Conservation (phyloP, 352 stramenopile species). For the Plasmopara viticola region DNA sequence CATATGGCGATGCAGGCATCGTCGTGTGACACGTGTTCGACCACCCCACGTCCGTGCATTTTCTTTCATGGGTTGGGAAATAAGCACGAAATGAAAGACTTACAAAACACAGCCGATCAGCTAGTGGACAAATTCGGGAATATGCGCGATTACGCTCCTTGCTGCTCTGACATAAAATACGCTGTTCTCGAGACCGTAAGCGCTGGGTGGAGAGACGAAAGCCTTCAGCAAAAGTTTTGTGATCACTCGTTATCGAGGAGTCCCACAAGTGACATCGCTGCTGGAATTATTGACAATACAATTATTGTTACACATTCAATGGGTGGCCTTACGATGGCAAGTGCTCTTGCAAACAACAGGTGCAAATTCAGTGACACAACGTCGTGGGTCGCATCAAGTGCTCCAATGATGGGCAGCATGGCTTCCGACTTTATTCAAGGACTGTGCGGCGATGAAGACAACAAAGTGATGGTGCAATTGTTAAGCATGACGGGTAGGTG, state of each 20-base stretch:
- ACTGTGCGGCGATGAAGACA: constrained; percentile 5
- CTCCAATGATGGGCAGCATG: constrained; percentile 21
- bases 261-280: not conserved
- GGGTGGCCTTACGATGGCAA: constrained; percentile 15
- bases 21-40: constrained; percentile 1
- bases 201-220: constrained; percentile 8
- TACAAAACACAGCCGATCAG: constrained; percentile 8
- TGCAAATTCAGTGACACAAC: constrained; percentile 11
- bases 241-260: constrained; percentile 13
- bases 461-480: not conserved
- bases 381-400: constrained; percentile 13
- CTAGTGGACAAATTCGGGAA: constrained; percentile 9
- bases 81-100: constrained; percentile 4
- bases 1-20: not conserved
- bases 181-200: constrained; percentile 11
- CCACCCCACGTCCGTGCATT: constrained; percentile 14
- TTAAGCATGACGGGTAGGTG: constrained; percentile 6
- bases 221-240: constrained; percentile 15
- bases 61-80: constrained; percentile 18
- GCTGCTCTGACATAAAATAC: constrained; percentile 15
- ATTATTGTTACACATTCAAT: constrained; percentile 24
- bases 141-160: constrained; percentile 13
- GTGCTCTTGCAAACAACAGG: constrained; percentile 8
- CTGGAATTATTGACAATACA: constrained; percentile 9
- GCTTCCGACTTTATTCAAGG: constrained; percentile 10